These are phyloP conservation scores for Vaucheria bursata DNA, from an alignment of 352 stramenopile genomes.

Conservation along the genomic window DNA sequence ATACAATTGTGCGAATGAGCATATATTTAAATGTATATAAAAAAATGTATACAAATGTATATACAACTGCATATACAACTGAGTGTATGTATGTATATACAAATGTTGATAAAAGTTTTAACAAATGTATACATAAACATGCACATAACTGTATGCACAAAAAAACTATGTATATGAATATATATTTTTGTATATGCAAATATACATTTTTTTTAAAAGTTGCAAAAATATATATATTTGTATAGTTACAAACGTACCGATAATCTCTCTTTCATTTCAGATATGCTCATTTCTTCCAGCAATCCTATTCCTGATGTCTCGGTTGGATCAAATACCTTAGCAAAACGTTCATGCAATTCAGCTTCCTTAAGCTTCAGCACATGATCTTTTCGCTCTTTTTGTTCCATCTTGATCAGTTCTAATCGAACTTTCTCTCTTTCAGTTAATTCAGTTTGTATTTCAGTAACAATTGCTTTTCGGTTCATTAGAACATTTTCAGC, in stretches of 20 bases:
- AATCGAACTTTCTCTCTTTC: neutral
- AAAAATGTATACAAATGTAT: too few relatives aligned
- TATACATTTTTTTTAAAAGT: neutral
- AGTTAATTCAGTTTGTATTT: neutral
- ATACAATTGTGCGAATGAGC: too few relatives aligned
- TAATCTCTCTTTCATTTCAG: slow-evolving; percentile 64
- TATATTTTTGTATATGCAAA: neutral
- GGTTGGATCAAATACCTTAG: slow-evolving; percentile 75
- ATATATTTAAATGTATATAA: too few relatives aligned
- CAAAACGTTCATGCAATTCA: slow-evolving; percentile 62
- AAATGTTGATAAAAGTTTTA: neutral
- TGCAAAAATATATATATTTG: neutral
- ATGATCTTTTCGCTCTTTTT: slow-evolving; percentile 20
- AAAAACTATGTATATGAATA: neutral
- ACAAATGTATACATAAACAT: neutral
- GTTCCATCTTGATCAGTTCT: too few relatives aligned
- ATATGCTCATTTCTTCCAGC: slow-evolving; percentile 79
- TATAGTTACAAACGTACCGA: neutral
- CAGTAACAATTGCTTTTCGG: neutral
- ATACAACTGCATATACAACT: neutral
- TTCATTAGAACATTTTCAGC: slow-evolving; percentile 13
- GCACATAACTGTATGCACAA: neutral
- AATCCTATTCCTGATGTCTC: slow-evolving; percentile 69
- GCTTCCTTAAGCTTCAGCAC: slow-evolving; percentile 45
- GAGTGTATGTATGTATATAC: neutral